Percentiles rank a stretch among this genome's conserved stretches.
Evolutionary conservation across 2,329 filamentous ascomycete genomes (phyloP).

Genomic region (Microdochium bolleyi): DNA sequence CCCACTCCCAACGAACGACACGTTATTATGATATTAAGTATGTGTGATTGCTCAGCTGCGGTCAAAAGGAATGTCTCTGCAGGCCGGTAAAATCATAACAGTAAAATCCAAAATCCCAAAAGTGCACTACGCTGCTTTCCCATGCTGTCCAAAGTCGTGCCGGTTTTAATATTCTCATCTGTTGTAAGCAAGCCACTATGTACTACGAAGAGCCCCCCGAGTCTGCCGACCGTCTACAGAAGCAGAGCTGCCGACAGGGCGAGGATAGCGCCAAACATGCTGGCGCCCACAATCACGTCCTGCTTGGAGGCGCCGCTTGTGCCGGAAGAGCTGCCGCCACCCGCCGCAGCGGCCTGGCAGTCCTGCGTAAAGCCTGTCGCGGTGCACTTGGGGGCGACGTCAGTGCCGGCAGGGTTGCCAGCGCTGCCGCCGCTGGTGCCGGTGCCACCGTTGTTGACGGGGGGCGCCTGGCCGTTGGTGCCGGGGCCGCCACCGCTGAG

Average conservation of each 20-base stretch:
- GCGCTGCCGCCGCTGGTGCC: slow-evolving; percentile 3
- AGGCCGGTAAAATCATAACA: not conserved
- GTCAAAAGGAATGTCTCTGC: not conserved
- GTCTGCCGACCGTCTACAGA: not conserved
- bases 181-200: not conserved
- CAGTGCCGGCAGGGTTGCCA: slow-evolving; percentile 6
- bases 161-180: not conserved
- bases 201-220: not conserved
- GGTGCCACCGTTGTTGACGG: slow-evolving; percentile 5
- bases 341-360: slow-evolving; percentile 8
- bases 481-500: slow-evolving; percentile 20
- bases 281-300: slow-evolving; percentile 17
- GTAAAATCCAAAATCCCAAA: not conserved
- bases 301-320: slow-evolving; percentile 15
- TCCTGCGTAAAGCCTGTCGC: slow-evolving; percentile 16
- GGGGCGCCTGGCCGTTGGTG: slow-evolving; percentile 21
- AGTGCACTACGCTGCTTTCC: not conserved
- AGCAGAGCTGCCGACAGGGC: slow-evolving; percentile 11
- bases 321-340: slow-evolving; percentile 1
- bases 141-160: not conserved
- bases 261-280: slow-evolving; percentile 20
- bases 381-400: slow-evolving; percentile 12
- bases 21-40: not conserved
- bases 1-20: too few species aligned
- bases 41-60: not conserved